A percentile compares a stretch with the other conserved stretches of the same genome.
These are phyloP conservation scores for Lentinula aciculospora DNA, from an alignment of 768 basidiomycete species.

Conservation along the genomic window DNA sequence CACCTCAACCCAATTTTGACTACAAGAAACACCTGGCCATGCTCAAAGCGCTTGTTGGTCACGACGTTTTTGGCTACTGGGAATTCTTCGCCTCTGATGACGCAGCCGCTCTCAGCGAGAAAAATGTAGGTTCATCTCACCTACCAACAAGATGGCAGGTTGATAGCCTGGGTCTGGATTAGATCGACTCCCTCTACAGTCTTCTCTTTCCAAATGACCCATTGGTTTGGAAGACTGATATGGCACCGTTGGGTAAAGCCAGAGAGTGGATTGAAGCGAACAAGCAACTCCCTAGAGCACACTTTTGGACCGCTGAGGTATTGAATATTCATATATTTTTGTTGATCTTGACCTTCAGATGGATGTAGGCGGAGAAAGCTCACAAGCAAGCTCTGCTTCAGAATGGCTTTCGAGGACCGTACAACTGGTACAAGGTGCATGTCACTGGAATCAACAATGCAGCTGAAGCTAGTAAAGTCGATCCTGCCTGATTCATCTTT, in stretches of 20 bases:
- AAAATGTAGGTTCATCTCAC: no score
- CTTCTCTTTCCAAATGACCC: slow-evolving; percentile 28
- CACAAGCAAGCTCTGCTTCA: no score
- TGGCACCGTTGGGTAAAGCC: background rate
- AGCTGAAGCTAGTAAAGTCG: no score
- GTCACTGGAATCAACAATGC: no score
- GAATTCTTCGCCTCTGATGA: slow-evolving; percentile 25
- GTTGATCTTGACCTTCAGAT: background rate
- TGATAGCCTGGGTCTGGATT: no score
- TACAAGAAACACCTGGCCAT: no score
- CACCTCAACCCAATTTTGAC: no score
- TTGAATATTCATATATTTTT: background rate
- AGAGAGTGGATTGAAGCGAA: background rate
- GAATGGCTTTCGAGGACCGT: no score
- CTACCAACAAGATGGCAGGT: no score
- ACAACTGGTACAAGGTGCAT: no score
- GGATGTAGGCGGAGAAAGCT: background rate
- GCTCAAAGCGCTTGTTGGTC: slow-evolving; percentile 21
- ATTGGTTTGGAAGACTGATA: slow-evolving; percentile 22
- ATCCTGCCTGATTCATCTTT: background rate
- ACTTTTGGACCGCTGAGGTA: background rate
- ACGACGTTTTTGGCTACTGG: slow-evolving; percentile 39
- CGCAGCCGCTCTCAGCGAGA: slow-evolving; percentile 25
- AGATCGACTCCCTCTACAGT: slow-evolving; percentile 35
- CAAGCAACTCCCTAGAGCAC: background rate